phyloP scores from a whole-genome alignment of 768 basidiomycete species.

The Floccularia luteovirens region DNA sequence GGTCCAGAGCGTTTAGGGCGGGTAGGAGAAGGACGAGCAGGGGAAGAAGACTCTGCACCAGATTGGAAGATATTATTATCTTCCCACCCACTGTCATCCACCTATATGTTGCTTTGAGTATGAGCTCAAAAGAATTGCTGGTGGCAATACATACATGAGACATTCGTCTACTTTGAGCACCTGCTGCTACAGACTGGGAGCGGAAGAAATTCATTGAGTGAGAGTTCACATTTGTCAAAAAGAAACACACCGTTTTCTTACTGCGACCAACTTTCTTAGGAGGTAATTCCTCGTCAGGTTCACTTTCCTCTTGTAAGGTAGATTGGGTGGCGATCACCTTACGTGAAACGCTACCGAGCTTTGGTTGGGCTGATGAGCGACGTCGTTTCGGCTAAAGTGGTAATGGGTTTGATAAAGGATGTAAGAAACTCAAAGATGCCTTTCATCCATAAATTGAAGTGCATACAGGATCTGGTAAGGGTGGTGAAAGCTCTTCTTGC shows the following conservation, averaged over 20 bases:
- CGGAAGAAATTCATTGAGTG: constrained; percentile 4
- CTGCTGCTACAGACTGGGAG: constrained; percentile 38
- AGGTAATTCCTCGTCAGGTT: constrained; percentile 58
- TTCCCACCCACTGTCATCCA: constrained; percentile 82
- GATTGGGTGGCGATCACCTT: constrained; percentile 30
- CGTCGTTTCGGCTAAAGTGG: constrained; percentile 62
- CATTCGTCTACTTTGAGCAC: constrained; percentile 44
- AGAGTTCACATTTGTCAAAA: neutral
- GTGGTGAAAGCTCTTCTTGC: constrained; percentile 30
- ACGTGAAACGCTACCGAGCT: constrained; percentile 42
- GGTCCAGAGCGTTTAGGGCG: constrained; percentile 33
- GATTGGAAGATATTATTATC: constrained; percentile 89
- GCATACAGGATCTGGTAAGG: constrained; percentile 51
- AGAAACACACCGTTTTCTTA: constrained; percentile 45
- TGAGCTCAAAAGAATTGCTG: neutral
- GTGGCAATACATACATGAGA: constrained; percentile 31
- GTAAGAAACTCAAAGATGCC: constrained; percentile 6
- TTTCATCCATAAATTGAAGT: constrained; percentile 6
- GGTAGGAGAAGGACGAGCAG: constrained; percentile 52
- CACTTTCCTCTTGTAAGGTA: constrained; percentile 62
- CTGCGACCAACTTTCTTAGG: constrained; percentile 52
- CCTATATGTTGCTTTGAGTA: constrained; percentile 11
- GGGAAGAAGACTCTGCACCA: constrained; percentile 84
- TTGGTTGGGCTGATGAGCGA: constrained; percentile 73
- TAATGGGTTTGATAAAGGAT: neutral